Evolutionary conservation across 2,329 filamentous ascomycete species (phyloP).

Genomic region (Pezicula rhizophila): DNA sequence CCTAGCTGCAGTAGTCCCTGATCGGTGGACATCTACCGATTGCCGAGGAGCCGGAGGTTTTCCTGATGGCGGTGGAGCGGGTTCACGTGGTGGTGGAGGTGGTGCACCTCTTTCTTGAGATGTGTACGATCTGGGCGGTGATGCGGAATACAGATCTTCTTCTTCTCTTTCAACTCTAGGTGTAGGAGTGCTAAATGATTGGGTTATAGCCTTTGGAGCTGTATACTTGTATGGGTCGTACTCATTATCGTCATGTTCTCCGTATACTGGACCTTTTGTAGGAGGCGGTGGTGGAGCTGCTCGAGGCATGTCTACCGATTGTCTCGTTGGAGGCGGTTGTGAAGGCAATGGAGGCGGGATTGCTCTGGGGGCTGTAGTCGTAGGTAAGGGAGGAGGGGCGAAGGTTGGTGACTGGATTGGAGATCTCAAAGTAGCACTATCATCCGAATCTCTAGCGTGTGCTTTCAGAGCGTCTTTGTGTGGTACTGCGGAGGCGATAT

Average conservation of each 20-base stretch:
- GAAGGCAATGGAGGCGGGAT: conserved; percentile 60
- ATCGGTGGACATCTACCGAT: conserved; percentile 59
- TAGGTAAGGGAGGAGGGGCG: conserved; percentile 48
- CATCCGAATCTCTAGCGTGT: conserved; percentile 71
- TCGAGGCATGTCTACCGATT: conserved; percentile 66
- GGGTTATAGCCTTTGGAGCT: conserved; percentile 24
- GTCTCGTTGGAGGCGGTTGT: conserved; percentile 48
- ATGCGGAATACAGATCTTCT: conserved; percentile 28
- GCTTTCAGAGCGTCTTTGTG: conserved; percentile 90
- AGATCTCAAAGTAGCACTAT: conserved; percentile 48
- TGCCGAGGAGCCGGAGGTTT: conserved; percentile 40
- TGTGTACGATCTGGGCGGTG: conserved; percentile 26
- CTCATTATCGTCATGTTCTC: conserved; percentile 61
- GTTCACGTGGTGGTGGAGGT: conserved; percentile 40
- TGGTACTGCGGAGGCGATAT: conserved; percentile 88
- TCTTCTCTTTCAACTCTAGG: conserved; percentile 17
- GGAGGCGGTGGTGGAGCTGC: conserved; percentile 43
- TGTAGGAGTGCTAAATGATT: conserved; percentile 10
- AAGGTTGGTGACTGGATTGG: conserved; percentile 33
- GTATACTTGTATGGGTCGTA: conserved; percentile 63
- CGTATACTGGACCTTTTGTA: conserved; percentile 30
- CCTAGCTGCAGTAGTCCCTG: conserved; percentile 39
- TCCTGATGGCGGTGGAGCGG: conserved; percentile 20
- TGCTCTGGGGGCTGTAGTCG: conserved; percentile 47
- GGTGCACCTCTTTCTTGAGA: conserved; percentile 33